A percentile compares a stretch with the other conserved stretches of the same genome.
Conservation (phyloP, 768 basidiomycete genomes). For the Kwoniella europaea region DNA sequence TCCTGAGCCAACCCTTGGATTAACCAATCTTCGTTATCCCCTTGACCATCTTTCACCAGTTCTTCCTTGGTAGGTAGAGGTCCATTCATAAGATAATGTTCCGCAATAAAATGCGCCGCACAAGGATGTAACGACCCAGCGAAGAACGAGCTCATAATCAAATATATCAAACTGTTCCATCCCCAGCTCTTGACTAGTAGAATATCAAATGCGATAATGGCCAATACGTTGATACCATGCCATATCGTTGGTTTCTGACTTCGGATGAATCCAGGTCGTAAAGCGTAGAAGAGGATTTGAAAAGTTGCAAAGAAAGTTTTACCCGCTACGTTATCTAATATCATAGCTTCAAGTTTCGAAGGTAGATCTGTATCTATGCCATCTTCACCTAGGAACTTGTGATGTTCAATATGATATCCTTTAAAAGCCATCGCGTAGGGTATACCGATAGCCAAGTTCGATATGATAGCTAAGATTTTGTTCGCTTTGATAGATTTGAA, state of each 20-base stretch:
- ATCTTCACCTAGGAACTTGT: constrained; percentile 93
- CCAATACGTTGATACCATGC: constrained; percentile 78
- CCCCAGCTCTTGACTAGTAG: constrained; percentile 61
- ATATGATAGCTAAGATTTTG: constrained; percentile 84
- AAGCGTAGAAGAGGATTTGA: constrained; percentile 96
- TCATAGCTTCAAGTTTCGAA: constrained; percentile 78
- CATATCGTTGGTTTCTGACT: constrained; percentile 77
- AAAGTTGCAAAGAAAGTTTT: constrained; percentile 99
- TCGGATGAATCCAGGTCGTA: constrained; percentile 91
- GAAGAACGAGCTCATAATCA: constrained; percentile 89
- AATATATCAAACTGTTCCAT: constrained; percentile 70
- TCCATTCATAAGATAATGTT: constrained; percentile 73
- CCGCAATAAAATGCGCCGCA: constrained; percentile 97
- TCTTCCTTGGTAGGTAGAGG: constrained; percentile 25
- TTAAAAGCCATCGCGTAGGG: constrained; percentile 97
- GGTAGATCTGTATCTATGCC: constrained; percentile 96
- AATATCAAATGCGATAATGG: constrained; percentile 75
- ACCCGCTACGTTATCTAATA: constrained; percentile 92
- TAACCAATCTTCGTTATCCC: not conserved
- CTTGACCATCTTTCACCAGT: constrained; percentile 35
- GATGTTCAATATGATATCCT: constrained; percentile 94
- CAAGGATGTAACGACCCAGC: constrained; percentile 95
- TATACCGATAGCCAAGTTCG: constrained; percentile 90
- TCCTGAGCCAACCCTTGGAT: constrained; percentile 71
- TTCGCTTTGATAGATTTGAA: constrained; percentile 82